Conservation (phyloP, 768 basidiomycete genomes). For the Clitopilus hobsonii region DNA sequence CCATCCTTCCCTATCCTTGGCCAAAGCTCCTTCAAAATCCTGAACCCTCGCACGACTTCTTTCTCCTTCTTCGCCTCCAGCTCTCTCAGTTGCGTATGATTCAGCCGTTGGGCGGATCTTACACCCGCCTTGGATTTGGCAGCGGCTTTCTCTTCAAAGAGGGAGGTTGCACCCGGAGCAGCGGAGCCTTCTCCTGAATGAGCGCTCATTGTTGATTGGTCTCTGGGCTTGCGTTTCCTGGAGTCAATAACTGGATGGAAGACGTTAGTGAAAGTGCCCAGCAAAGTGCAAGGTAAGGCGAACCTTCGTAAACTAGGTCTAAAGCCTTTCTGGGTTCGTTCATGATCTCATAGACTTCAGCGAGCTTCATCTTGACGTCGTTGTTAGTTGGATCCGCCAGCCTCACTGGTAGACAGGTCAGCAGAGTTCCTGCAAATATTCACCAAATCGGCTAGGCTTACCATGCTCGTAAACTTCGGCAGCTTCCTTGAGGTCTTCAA, state of each 20-base stretch:
- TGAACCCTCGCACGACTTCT: conserved; percentile 56
- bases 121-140: conserved; percentile 25
- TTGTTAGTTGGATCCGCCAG: conserved; percentile 68
- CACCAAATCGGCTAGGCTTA: conserved; percentile 27
- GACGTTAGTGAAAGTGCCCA: background rate
- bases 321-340: conserved; percentile 79
- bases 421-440: background rate
- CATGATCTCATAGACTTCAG: conserved; percentile 83
- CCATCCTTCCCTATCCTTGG: conserved; percentile 36
- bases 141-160: conserved; percentile 54
- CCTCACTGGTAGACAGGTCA: conserved; percentile 46
- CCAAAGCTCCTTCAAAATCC: conserved; percentile 61
- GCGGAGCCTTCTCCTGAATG: conserved; percentile 13
- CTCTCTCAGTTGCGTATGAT: conserved; percentile 53
- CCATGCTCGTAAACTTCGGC: conserved; percentile 82
- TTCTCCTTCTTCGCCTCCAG: conserved; percentile 65
- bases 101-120: conserved; percentile 43
- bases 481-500: conserved; percentile 72
- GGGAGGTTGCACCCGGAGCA: conserved; percentile 32
- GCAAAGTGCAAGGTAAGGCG: conserved; percentile 3
- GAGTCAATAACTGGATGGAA: conserved; percentile 49
- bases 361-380: conserved; percentile 86
- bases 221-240: conserved; percentile 35
- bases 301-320: conserved; percentile 81
- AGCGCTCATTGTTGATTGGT: background rate